Evolutionary conservation across 202 grass and related monocot genomes (phyloP).

Genomic region (Schoenoplectus tabernaemontani): DNA sequence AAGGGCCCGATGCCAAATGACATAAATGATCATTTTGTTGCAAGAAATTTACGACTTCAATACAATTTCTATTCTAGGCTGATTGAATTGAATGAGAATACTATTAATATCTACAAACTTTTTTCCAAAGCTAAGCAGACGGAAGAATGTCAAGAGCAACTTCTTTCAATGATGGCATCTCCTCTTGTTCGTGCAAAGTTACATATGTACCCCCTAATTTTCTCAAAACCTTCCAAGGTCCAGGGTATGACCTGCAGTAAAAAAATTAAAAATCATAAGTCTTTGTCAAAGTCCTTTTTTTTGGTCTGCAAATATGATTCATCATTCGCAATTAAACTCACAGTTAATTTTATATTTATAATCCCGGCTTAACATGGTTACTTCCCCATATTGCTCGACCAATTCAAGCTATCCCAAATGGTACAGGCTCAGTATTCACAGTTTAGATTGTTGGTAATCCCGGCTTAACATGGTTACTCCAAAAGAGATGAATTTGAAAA

Average conservation of each 20-base stretch:
- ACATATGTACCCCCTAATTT: constrained; percentile 54
- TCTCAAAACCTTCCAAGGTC: constrained; percentile 83
- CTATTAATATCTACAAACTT: neutral
- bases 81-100: neutral
- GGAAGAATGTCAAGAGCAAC: constrained; percentile 88
- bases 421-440: neutral
- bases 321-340: neutral
- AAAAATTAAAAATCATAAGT: neutral
- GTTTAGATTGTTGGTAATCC: too few species aligned
- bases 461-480: too few species aligned
- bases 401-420: neutral
- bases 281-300: too few species aligned
- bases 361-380: neutral
- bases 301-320: neutral
- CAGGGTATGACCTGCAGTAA: constrained; percentile 70
- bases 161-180: constrained; percentile 91
- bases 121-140: constrained; percentile 32
- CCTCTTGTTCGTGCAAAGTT: constrained; percentile 69
- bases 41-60: neutral
- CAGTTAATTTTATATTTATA: neutral
- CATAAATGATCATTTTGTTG: neutral
- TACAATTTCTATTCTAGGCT: too few species aligned
- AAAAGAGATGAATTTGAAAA: neutral
- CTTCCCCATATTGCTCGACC: neutral
- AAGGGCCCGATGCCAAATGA: too few species aligned